A percentile compares a stretch with the other conserved stretches of the same genome.
phyloP scores from a whole-genome alignment of 2,329 filamentous ascomycete genomes.

The Aspergillus versicolor region DNA sequence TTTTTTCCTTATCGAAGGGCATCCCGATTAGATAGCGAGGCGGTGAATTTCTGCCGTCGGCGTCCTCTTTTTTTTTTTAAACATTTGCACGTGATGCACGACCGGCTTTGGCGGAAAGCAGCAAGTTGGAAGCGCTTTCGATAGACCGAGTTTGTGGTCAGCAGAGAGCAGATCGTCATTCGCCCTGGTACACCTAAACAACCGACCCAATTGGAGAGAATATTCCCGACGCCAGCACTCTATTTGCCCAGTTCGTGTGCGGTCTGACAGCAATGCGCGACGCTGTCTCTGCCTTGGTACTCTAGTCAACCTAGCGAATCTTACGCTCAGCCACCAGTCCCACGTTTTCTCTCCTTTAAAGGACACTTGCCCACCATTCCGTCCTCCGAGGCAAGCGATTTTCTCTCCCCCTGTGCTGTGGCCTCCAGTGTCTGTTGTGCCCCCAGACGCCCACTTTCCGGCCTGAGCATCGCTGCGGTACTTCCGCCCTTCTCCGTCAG shows the following conservation, averaged over 20 bases:
- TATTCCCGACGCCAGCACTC: background rate
- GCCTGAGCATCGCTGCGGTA: constrained; percentile 25
- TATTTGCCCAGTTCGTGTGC: constrained; percentile 2
- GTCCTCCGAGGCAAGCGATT: constrained; percentile 22
- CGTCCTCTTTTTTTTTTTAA: background rate
- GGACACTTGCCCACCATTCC: constrained; percentile 36
- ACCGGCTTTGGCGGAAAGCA: constrained; percentile 13
- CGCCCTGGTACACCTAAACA: background rate
- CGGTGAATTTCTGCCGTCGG: constrained; percentile 26
- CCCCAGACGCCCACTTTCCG: constrained; percentile 24
- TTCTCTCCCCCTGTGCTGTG: constrained; percentile 23
- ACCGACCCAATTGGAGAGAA: background rate
- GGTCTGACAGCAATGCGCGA: constrained; percentile 17
- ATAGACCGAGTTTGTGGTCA: constrained; percentile 4
- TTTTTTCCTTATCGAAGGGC: constrained; percentile 14
- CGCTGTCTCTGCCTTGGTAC: constrained; percentile 14
- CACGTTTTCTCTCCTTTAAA: constrained; percentile 7
- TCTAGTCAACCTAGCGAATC: constrained; percentile 4
- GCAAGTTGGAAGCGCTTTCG: background rate
- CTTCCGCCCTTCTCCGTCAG: constrained; percentile 52
- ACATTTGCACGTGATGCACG: constrained; percentile 16
- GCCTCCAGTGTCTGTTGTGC: constrained; percentile 20
- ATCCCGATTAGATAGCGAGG: constrained; percentile 32
- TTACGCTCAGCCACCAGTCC: constrained; percentile 4
- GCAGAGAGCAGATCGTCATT: constrained; percentile 3